A percentile compares a stretch with the other conserved stretches of the same genome.
Evolutionary conservation across 2,329 filamentous ascomycete genomes (phyloP).

Genomic region (Colletotrichum scovillei): DNA sequence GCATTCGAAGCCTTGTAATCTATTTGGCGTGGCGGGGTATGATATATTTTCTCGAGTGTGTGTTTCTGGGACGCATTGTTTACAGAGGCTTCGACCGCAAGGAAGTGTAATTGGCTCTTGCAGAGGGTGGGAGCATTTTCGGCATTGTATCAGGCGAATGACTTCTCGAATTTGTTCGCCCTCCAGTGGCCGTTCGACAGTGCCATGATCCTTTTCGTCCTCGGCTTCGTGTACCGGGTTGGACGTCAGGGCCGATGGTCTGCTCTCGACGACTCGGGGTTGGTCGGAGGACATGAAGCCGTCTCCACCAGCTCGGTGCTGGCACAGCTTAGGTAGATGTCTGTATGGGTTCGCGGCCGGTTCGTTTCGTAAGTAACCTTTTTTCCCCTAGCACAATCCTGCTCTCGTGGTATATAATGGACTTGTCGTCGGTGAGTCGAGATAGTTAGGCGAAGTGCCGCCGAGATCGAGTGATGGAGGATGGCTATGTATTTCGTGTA

Average conservation of each 20-base stretch:
- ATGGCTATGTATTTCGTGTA: not conserved
- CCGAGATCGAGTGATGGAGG: not conserved
- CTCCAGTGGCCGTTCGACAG: constrained; percentile 31
- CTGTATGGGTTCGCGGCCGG: not conserved
- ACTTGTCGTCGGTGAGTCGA: not conserved
- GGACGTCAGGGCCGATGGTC: constrained; percentile 36
- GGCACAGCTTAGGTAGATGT: constrained; percentile 2
- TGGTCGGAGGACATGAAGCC: constrained; percentile 39
- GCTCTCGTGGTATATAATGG: not conserved
- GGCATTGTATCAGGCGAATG: constrained; percentile 82
- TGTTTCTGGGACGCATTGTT: constrained; percentile 75
- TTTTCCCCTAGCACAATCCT: not conserved
- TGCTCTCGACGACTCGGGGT: constrained; percentile 37
- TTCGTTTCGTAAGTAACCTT: not conserved
- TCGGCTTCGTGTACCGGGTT: constrained; percentile 35
- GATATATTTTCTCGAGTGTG: constrained; percentile 77
- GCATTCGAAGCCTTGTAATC: constrained; percentile 79
- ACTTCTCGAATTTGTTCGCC: constrained; percentile 70
- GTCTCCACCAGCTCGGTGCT: constrained; percentile 32
- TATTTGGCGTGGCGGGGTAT: constrained; percentile 76
- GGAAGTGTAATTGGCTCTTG: constrained; percentile 79
- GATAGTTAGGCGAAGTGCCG: not conserved
- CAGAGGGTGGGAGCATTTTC: constrained; percentile 76
- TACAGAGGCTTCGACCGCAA: constrained; percentile 84
- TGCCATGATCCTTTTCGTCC: constrained; percentile 34